These are phyloP conservation scores for Leccinum broughii DNA, from an alignment of 768 basidiomycete genomes.

Conservation along the genomic window DNA sequence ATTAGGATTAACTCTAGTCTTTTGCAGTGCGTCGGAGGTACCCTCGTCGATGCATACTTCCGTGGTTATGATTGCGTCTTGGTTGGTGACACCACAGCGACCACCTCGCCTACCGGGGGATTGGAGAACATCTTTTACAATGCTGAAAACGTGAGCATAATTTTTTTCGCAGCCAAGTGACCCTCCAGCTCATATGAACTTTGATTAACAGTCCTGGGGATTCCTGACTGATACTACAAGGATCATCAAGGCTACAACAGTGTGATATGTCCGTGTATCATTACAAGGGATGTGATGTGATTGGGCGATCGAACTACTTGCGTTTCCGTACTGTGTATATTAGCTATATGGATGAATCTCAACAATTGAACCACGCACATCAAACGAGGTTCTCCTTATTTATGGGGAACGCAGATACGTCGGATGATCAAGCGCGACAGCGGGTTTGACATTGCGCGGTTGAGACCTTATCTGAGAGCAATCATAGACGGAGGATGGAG, in stretches of 20 bases:
- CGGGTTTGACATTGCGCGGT: not conserved
- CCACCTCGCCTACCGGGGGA: slow-evolving; percentile 58
- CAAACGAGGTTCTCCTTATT: not conserved
- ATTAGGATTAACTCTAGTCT: not conserved
- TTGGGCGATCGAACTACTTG: not conserved
- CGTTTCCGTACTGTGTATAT: slow-evolving; percentile 1
- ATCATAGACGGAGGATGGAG: not conserved
- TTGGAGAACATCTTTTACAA: slow-evolving; percentile 62
- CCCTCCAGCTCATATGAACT: not conserved
- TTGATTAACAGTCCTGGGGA: slow-evolving; percentile 45
- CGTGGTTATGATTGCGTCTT: slow-evolving; percentile 64
- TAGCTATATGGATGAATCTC: not conserved
- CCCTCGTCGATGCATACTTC: slow-evolving; percentile 62
- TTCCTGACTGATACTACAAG: slow-evolving; percentile 45
- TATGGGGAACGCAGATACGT: not conserved
- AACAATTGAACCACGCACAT: slow-evolving; percentile 7
- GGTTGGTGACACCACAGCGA: slow-evolving; percentile 59
- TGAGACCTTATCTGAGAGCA: not conserved
- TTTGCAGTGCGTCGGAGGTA: slow-evolving; percentile 61
- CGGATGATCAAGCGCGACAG: not conserved
- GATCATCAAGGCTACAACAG: slow-evolving; percentile 24
- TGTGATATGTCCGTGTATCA: not conserved
- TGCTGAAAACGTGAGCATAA: slow-evolving; percentile 46
- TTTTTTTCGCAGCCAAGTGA: not conserved
- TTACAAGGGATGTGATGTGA: not conserved